A percentile compares a stretch with the other conserved stretches of the same genome.
These are phyloP conservation scores for Simplicillium aogashimaense DNA, from an alignment of 2,329 filamentous ascomycete genomes.

Conservation along the genomic window DNA sequence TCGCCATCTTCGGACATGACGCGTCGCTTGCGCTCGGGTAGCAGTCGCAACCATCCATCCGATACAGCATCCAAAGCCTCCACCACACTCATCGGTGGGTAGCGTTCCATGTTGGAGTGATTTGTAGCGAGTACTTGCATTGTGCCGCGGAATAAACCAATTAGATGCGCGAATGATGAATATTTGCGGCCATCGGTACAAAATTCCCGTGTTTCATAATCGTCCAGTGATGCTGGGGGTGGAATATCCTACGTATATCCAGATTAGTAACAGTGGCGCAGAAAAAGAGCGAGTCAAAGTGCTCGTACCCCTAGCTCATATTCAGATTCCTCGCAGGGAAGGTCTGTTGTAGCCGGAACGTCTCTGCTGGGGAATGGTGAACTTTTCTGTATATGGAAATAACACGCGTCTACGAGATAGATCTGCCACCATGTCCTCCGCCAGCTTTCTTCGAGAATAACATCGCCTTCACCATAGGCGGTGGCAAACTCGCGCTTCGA, in stretches of 20 bases:
- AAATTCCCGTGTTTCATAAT: background rate
- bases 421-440: constrained; percentile 63
- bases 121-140: constrained; percentile 15
- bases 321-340: constrained; percentile 56
- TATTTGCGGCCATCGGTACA: constrained; percentile 15
- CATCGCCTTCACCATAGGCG: constrained; percentile 33
- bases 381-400: constrained; percentile 18
- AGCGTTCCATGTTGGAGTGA: constrained; percentile 8
- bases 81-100: constrained; percentile 17
- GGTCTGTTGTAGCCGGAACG: constrained; percentile 41
- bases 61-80: constrained; percentile 23
- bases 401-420: constrained; percentile 47
- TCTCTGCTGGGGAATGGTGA: constrained; percentile 18
- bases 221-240: background rate
- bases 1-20: constrained; percentile 19
- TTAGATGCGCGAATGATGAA: constrained; percentile 41
- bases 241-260: background rate
- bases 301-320: constrained; percentile 31
- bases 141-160: constrained; percentile 45
- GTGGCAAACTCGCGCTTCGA: constrained; percentile 43
- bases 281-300: background rate
- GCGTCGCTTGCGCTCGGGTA: constrained; percentile 20
- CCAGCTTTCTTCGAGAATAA: constrained; percentile 43
- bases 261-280: too few species aligned
- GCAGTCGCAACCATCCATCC: constrained; percentile 26